Evolutionary conservation across 352 stramenopile genomes (phyloP), one percentile per base, ranked within the genome.

Genomic region (Phytophthora europaea): DNA sequence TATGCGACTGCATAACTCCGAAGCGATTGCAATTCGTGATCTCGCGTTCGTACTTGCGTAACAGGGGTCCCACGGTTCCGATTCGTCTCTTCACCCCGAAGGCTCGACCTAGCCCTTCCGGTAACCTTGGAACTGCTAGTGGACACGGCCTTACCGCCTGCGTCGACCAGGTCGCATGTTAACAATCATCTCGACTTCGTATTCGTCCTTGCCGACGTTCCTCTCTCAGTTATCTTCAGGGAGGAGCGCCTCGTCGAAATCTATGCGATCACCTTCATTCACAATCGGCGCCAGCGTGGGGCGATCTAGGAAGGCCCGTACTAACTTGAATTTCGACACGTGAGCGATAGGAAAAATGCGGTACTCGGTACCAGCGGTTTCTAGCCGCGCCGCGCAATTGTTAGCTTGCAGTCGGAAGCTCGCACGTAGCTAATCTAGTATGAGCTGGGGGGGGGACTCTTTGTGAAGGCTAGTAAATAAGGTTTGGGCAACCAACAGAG

Each of bases 141-240:
- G 45, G 0, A 38, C 20, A 6, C 65, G 52, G 12, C 47, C 61
- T 16, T 67, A 71, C 1, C 65, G 23, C 0, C 55, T 78, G 10
- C 40, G 8, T 34, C 51, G 5, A 6, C 43, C 63, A 6, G 43
- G n/a, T 52, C 51, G 57, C 16, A 69, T 18, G 18, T 70, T 48
- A 0, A 38, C 3, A 33, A 68, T 76, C 16, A 1, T 2, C 13
- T 71, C 56, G n/a, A 76, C 62, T 33, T 68, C 62, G 23, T 36
- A 69, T 15, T 57, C 54, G 22, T 61, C 51, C 5, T 36, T 3
- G 9, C n/a, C 65, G 0, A 57, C 13, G 0, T n/a, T 23, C 2
- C 10, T 13, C 15, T 62, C 36, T 36, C 64, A 76, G 18, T 67
- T 79, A n/a, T 75, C 61, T 23, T 79, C 62, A 0, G n/a, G n/a